phyloP scores from a whole-genome alignment of 139 green algal species.

The Chlamydomonas schloesseri region DNA sequence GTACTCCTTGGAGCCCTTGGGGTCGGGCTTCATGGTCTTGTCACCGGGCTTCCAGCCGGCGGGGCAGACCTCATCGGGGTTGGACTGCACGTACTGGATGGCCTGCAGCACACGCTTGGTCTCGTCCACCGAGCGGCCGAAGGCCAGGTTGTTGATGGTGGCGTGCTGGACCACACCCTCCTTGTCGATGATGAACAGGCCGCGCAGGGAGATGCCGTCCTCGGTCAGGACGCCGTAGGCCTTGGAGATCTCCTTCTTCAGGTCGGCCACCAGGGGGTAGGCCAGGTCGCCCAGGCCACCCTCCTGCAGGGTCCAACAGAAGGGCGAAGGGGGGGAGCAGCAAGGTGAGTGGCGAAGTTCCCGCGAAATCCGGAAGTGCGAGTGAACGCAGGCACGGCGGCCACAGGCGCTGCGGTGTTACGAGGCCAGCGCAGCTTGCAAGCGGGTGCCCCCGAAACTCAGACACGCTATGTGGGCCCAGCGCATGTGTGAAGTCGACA shows the following conservation, averaged over 20 bases:
- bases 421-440: too few relatives aligned
- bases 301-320: constrained; percentile 89
- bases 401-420: too few relatives aligned
- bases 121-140: constrained; percentile 96
- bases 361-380: too few relatives aligned
- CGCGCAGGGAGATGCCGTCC: constrained; percentile 89
- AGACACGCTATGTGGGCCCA: too few relatives aligned
- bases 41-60: constrained; percentile 95
- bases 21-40: constrained; percentile 62
- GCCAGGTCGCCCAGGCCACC: constrained; percentile 93
- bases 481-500: too few relatives aligned
- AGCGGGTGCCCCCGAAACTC: too few relatives aligned
- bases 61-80: constrained; percentile 95
- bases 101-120: constrained; percentile 93
- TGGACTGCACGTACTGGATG: constrained; percentile 90
- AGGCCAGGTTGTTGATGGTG: constrained; percentile 98
- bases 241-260: constrained; percentile 93
- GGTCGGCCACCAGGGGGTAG: constrained; percentile 97
- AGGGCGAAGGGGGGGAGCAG: too few relatives aligned
- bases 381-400: too few relatives aligned
- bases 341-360: too few relatives aligned
- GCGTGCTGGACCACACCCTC: constrained; percentile 93
- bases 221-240: constrained; percentile 89
- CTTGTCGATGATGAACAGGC: constrained; percentile 94
- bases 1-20: constrained; percentile 61